Conservation (phyloP, 768 basidiomycete species). For the Termitomyces sp. region DNA sequence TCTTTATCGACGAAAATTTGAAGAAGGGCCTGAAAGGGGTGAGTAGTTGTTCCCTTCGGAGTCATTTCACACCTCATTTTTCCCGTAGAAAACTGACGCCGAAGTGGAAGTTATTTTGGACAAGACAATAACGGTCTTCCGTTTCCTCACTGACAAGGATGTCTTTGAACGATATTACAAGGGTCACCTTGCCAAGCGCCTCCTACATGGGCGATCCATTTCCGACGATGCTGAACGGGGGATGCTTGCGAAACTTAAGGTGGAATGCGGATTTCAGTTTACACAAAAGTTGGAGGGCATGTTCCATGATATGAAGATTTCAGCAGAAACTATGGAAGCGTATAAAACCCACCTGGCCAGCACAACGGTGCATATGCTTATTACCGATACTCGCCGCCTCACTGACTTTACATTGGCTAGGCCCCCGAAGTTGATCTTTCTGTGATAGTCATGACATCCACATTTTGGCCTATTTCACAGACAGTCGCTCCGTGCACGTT, state of each 20-base stretch:
- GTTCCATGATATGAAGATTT: conserved; percentile 96
- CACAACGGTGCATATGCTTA: conserved; percentile 47
- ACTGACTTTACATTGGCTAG: conserved; percentile 35
- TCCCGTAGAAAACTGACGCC: conserved; percentile 80
- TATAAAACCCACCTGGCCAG: conserved; percentile 63
- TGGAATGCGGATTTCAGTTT: conserved; percentile 95
- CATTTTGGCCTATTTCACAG: conserved; percentile 90
- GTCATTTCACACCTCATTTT: conserved; percentile 4
- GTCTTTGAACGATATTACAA: conserved; percentile 99
- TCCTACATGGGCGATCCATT: conserved; percentile 81
- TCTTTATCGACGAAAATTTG: conserved; percentile 96
- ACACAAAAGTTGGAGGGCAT: conserved; percentile 98
- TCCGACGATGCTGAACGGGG: conserved; percentile 97
- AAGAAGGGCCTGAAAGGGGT: conserved; percentile 94
- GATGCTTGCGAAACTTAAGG: conserved; percentile 95
- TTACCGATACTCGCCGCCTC: background rate
- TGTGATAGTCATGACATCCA: conserved; percentile 93
- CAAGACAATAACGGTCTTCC: conserved; percentile 95
- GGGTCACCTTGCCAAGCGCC: conserved; percentile 88
- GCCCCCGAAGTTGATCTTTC: conserved; percentile 73
- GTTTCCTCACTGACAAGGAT: conserved; percentile 93
- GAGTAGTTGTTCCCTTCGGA: conserved; percentile 24
- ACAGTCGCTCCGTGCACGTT: conserved; percentile 62
- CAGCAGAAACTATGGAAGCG: conserved; percentile 72
- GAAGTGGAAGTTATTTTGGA: conserved; percentile 90